These are phyloP conservation scores for Amaranthus palmeri DNA, from an alignment of 148 eudicot genomes.

Conservation along the genomic window DNA sequence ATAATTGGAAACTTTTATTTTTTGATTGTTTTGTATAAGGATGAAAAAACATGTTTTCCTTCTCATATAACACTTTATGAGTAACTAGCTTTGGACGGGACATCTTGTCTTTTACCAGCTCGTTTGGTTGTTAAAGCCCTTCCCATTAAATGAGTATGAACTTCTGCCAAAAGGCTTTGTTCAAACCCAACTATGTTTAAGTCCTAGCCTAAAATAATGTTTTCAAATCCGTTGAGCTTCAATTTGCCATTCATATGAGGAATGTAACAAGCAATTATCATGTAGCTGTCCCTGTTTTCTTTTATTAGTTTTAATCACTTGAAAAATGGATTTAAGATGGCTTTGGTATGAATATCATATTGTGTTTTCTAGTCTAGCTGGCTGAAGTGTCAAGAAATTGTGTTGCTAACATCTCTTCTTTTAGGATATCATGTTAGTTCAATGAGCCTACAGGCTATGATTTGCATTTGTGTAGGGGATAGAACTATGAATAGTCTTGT, in stretches of 20 bases:
- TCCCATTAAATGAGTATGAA: too few species aligned
- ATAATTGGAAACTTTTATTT: too few species aligned
- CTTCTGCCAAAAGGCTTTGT: too few species aligned
- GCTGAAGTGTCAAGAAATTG: not conserved
- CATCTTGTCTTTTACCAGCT: too few species aligned
- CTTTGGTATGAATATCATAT: constrained; percentile 1
- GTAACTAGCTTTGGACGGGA: too few species aligned
- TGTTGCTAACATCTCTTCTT: not conserved
- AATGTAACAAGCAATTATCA: not conserved
- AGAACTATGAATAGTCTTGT: not conserved
- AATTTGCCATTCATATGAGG: not conserved
- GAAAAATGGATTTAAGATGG: not conserved
- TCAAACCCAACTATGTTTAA: too few species aligned
- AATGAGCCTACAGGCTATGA: not conserved
- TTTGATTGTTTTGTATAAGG: too few species aligned
- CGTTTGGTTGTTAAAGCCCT: too few species aligned
- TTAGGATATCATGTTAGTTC: not conserved
- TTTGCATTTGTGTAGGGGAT: not conserved
- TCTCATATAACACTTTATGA: too few species aligned
- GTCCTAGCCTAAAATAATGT: too few species aligned
- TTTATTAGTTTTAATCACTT: not conserved
- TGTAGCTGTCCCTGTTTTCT: not conserved
- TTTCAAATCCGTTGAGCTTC: not conserved
- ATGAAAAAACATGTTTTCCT: too few species aligned
- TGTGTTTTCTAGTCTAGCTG: too few species aligned